These are phyloP conservation scores for Vitis vinifera DNA, from an alignment of 164 flowering plant genomes.

Conservation along the genomic window ASM3070453v1 NC_081816.1:20038001-20038500, in stretches of 20 bases:
- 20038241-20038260: slow-evolving; percentile 34
- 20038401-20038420: slow-evolving; percentile 51
- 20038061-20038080: slow-evolving; percentile 55
- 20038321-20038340: slow-evolving; percentile 15
- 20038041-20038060: slow-evolving; percentile 47
- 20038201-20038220: slow-evolving; percentile 31
- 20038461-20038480: slow-evolving; percentile 11
- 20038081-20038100: slow-evolving; percentile 59
- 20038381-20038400: slow-evolving; percentile 38
- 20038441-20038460: slow-evolving; percentile 10
- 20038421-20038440: slow-evolving; percentile 42
- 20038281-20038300: slow-evolving; percentile 41
- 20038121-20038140: slow-evolving; percentile 61
- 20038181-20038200: slow-evolving; percentile 38
- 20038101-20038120: slow-evolving; percentile 61
- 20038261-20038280: slow-evolving; percentile 43
- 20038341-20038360: slow-evolving; percentile 29
- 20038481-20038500: slow-evolving; percentile 17
- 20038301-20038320: slow-evolving; percentile 32
- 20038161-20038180: slow-evolving; percentile 44
- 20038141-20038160: slow-evolving; percentile 38
- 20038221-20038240: slow-evolving; percentile 17
- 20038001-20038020: slow-evolving; percentile 68
- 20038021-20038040: slow-evolving; percentile 69
- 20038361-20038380: slow-evolving; percentile 27